Percentiles rank a stretch among this genome's conserved stretches.
Evolutionary conservation across 1,284 basidiomycete genomes (phyloP).

Genomic region (Porodaedalea pini): DNA sequence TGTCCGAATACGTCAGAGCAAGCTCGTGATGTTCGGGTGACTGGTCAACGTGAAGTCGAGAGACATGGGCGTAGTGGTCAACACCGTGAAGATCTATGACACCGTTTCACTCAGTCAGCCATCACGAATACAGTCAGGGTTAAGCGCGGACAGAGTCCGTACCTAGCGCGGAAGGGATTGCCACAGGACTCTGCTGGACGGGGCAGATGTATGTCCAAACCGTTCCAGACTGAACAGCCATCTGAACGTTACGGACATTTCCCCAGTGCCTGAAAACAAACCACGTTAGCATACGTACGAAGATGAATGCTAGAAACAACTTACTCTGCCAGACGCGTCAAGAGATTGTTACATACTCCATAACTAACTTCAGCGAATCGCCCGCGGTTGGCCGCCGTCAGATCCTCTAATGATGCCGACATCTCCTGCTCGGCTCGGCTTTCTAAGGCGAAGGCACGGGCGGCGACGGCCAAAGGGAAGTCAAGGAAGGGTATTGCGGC

Average conservation of each 20-base stretch:
- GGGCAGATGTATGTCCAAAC: constrained; percentile 19
- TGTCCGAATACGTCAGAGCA: constrained; percentile 20
- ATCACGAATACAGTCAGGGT: background rate
- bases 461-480: constrained; percentile 20
- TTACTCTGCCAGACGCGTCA: constrained; percentile 17
- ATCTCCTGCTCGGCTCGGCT: constrained; percentile 15
- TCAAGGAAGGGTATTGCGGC: constrained; percentile 19
- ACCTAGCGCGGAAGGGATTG: constrained; percentile 19
- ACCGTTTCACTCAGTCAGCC: background rate
- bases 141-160: background rate
- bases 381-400: constrained; percentile 8
- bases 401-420: constrained; percentile 1
- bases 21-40: constrained; percentile 14
- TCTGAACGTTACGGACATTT: constrained; percentile 19
- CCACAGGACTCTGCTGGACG: constrained; percentile 20
- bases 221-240: constrained; percentile 16
- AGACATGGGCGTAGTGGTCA: constrained; percentile 13
- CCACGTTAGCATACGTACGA: background rate
- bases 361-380: constrained; percentile 19
- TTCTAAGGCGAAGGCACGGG: constrained; percentile 19
- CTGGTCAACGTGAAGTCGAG: constrained; percentile 12
- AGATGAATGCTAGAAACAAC: background rate
- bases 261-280: constrained; percentile 19
- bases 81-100: constrained; percentile 16
- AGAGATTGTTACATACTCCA: constrained; percentile 17